Base-by-base conservation (phyloP, 495 filamentous ascomycete species). In the Xylaria acuta region DNA sequence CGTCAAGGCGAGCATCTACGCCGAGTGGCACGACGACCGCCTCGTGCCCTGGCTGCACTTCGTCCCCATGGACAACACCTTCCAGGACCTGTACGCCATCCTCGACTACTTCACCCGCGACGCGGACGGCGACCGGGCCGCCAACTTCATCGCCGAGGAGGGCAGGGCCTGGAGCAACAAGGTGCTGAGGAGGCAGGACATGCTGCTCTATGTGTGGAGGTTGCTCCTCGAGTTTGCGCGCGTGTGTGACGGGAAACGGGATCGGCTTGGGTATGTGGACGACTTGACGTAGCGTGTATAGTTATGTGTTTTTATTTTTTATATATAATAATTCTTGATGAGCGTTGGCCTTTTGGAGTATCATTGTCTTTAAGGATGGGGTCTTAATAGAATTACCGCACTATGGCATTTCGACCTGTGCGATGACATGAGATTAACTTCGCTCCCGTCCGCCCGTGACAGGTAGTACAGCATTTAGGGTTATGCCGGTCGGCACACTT, bases 51-150 rank as follows among this genome's bases (percentile, higher is more conserved):
- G 89, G 89, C 77, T 82, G 56, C 89, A 91, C 71, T 91, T 85
- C 72, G 88, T 89, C 11, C 91, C 91, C 0, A 88, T 93, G 85
- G 91, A 92, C 77, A 92, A 91, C 74, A 83, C 86, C 2, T 92
- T 89, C 70, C 82, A 87, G 62, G 91, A 93, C 76, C 70, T 93
- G 12, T 92, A 90, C 76, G 87, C 86, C 0, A 82, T 93, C 2
- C 85, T 93, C 80, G 88, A 91, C 51, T 94, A 92, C 76, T 93
- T 93, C 78, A 73, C 90, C 5, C 75, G 76, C 60, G 76, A 77
- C 53, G 71, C 60, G 43, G 72, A 75, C 36, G 76, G 75, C 0
- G 81, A 85, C 73, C 77, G 81, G 56, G 56, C 56, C 14, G 56
- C 56, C 56, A 34, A 36, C 56, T 59, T 59, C 56, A 90, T 94